phyloP scores from a whole-genome alignment of 495 filamentous ascomycete genomes.

The Pyronema domesticum region DNA sequence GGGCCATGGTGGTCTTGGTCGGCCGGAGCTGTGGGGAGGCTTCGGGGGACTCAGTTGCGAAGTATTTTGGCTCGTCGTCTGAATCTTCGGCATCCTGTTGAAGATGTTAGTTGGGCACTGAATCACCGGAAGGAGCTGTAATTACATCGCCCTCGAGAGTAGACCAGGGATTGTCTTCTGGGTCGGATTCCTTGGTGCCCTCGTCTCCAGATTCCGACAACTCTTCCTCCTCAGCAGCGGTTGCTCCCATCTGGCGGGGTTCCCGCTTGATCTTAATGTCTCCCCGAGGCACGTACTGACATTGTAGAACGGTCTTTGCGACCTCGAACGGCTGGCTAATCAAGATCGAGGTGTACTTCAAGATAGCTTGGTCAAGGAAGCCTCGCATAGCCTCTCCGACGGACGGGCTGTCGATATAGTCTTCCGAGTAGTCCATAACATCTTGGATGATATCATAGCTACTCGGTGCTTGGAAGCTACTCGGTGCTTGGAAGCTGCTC shows the following conservation, averaged over 20 bases:
- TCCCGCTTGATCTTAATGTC: constrained; percentile 4
- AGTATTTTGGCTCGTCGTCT: constrained; percentile 75
- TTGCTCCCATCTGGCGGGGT: not conserved
- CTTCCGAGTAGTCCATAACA: constrained; percentile 77
- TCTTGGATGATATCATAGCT: constrained; percentile 35
- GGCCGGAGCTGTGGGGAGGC: constrained; percentile 33
- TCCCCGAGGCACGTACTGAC: constrained; percentile 36
- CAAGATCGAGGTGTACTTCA: constrained; percentile 69
- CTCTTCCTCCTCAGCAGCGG: constrained; percentile 8
- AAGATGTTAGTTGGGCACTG: constrained; percentile 1
- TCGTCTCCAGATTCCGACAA: constrained; percentile 19
- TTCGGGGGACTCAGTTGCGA: constrained; percentile 36
- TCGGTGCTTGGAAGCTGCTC: not conserved
- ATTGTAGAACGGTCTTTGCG: constrained; percentile 81
- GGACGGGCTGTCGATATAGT: constrained; percentile 61
- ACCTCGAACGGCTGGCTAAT: constrained; percentile 94
- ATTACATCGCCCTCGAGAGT: constrained; percentile 24
- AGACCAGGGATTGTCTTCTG: constrained; percentile 20
- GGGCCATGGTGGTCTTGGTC: constrained; percentile 34
- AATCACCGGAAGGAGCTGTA: not conserved
- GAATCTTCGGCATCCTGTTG: constrained; percentile 38
- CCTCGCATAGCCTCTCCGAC: constrained; percentile 56
- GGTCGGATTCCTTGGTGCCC: constrained; percentile 18
- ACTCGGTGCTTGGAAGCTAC: not conserved
- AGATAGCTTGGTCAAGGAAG: constrained; percentile 58